Percentiles rank a stretch among this genome's conserved stretches.
Conservation (phyloP, 2,329 filamentous ascomycete species). For the Fusarium oligoseptatum region DNA sequence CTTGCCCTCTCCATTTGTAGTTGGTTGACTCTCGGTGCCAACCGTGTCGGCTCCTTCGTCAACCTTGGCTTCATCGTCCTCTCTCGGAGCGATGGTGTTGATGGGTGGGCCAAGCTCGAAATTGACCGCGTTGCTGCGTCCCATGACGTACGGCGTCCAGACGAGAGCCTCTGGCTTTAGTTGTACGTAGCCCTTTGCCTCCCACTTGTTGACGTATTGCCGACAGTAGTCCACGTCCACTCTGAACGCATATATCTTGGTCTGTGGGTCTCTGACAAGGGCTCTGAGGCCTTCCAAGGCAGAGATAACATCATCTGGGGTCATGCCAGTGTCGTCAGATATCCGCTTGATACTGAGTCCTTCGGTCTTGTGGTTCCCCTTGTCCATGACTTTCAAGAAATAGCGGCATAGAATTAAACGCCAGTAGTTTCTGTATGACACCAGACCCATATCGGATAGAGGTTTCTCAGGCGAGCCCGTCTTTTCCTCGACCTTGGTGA, state of each 20-base stretch:
- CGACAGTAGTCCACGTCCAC: conserved; percentile 88
- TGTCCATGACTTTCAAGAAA: conserved; percentile 67
- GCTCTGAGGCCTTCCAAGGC: conserved; percentile 91
- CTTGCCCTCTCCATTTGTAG: conserved; percentile 43
- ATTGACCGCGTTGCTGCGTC: conserved; percentile 82
- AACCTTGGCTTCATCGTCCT: conserved; percentile 72
- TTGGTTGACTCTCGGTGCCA: conserved; percentile 35
- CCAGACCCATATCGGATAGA: conserved; percentile 95
- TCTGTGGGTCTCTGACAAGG: conserved; percentile 89
- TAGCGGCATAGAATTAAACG: conserved; percentile 89
- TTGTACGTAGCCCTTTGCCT: conserved; percentile 87
- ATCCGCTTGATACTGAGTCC: conserved; percentile 75
- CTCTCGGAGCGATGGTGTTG: conserved; percentile 88
- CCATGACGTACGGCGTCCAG: conserved; percentile 99
- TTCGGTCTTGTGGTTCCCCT: conserved; percentile 52
- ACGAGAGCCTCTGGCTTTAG: conserved; percentile 84
- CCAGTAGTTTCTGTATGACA: conserved; percentile 99
- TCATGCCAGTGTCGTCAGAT: conserved; percentile 93
- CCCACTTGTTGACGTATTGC: conserved; percentile 90
- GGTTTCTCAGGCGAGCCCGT: conserved; percentile 98
- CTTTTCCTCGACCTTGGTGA: conserved; percentile 92
- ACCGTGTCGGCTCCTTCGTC: conserved; percentile 48
- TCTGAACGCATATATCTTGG: conserved; percentile 88
- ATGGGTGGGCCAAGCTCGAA: conserved; percentile 86
- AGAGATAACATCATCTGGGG: conserved; percentile 94